Percentiles rank a stretch among this genome's conserved stretches.
Evolutionary conservation across 176 grass and related monocot species (phyloP).

Genomic region (Urochloa ruziziensis): DNA sequence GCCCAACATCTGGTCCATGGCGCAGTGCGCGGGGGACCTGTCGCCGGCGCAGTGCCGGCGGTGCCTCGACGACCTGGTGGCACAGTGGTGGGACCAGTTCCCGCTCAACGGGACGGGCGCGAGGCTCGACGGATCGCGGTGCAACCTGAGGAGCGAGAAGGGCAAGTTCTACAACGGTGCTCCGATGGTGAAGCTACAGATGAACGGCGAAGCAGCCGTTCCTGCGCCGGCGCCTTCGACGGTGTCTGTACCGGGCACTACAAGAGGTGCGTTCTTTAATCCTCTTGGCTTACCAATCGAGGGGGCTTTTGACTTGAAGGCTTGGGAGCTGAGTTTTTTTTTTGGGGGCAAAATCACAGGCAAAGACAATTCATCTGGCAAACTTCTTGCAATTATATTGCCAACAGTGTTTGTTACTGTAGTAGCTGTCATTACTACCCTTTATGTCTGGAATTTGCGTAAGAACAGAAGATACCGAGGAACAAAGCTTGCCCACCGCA

Average conservation of each 20-base stretch:
- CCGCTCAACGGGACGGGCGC: neutral
- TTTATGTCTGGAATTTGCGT: neutral
- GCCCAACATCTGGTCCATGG: slow-evolving; percentile 45
- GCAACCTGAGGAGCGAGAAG: slow-evolving; percentile 36
- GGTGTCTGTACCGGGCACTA: neutral
- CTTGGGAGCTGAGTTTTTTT: neutral
- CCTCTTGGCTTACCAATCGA: neutral
- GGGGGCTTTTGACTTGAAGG: too few relatives aligned
- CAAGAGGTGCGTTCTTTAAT: neutral
- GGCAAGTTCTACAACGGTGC: slow-evolving; percentile 33
- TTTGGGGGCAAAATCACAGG: neutral
- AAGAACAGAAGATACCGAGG: neutral
- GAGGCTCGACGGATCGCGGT: slow-evolving; percentile 31
- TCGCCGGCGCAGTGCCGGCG: neutral
- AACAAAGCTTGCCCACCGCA: neutral
- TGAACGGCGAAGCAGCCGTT: neutral
- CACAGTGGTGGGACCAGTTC: neutral
- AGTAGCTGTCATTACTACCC: neutral
- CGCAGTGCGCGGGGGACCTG: slow-evolving; percentile 61
- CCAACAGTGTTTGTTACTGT: neutral
- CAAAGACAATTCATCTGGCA: neutral
- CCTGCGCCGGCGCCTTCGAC: neutral
- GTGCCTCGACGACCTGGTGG: slow-evolving; percentile 32
- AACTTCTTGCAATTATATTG: slow-evolving; percentile 19
- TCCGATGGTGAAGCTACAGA: slow-evolving; percentile 23